Percentiles rank a stretch among this genome's conserved stretches.
Conservation (phyloP, 2,329 filamentous ascomycete genomes). For the Alternaria triticimaculans region DNA sequence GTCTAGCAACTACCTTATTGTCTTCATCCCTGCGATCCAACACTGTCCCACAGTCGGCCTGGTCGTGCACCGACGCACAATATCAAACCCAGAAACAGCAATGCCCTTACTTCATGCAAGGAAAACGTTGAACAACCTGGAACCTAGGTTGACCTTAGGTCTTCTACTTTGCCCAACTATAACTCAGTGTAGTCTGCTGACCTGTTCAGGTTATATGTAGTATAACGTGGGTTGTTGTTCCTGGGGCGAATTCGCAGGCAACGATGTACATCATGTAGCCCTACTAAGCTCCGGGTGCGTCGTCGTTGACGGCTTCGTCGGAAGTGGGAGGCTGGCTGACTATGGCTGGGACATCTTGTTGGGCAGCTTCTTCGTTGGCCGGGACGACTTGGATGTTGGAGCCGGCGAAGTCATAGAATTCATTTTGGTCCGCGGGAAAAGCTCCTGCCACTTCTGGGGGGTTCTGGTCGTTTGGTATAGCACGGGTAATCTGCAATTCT, state of each 20-base stretch:
- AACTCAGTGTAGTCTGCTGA: background rate
- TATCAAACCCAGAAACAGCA: background rate
- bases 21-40: background rate
- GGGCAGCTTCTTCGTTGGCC: background rate
- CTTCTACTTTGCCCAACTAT: background rate
- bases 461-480: background rate
- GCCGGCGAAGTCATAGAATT: background rate
- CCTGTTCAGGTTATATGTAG: background rate
- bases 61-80: background rate
- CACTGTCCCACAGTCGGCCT: background rate
- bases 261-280: background rate
- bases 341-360: background rate
- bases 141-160: background rate
- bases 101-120: background rate
- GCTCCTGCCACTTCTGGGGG: background rate
- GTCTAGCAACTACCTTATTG: too few relatives aligned
- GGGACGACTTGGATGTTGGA: background rate
- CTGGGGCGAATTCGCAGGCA: background rate
- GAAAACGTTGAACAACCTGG: background rate
- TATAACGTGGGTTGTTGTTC: background rate
- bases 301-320: background rate
- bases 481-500: background rate
- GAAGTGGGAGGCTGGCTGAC: background rate
- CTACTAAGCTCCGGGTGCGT: background rate
- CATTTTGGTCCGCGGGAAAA: background rate